phyloP scores from a whole-genome alignment of 306 rosid genomes.

The Malus sieversii region DNA sequence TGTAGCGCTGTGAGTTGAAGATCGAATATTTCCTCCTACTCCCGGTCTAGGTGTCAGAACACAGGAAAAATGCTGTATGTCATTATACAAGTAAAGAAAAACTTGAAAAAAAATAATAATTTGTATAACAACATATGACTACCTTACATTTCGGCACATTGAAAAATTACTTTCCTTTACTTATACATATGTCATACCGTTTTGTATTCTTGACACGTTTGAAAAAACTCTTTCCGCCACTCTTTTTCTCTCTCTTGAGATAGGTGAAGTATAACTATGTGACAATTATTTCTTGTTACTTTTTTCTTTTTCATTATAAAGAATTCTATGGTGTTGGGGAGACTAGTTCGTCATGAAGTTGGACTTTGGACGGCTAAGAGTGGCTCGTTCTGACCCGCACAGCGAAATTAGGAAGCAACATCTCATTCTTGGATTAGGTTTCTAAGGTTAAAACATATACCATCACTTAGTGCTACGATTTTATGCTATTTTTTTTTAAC shows the following conservation, averaged over 20 bases:
- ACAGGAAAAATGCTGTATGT: too few species aligned
- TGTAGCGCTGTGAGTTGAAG: background rate
- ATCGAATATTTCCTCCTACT: background rate
- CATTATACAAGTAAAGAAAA: too few species aligned
- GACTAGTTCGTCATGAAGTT: background rate
- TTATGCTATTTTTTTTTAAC: rapidly evolving
- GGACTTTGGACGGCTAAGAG: background rate
- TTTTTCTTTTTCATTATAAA: background rate
- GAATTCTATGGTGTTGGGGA: too few species aligned
- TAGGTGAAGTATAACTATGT: background rate
- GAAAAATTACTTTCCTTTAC: too few species aligned
- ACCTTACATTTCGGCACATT: rapidly evolving
- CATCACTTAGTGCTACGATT: rapidly evolving
- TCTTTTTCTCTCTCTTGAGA: background rate
- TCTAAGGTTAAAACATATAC: too few species aligned
- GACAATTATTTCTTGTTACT: background rate
- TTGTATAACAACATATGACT: too few species aligned
- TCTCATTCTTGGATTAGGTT: too few species aligned
- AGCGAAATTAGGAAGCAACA: background rate
- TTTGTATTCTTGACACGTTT: too few species aligned
- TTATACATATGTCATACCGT: too few species aligned
- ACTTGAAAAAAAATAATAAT: too few species aligned
- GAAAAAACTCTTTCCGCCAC: background rate
- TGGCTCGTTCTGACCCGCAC: background rate
- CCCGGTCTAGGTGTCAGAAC: background rate